Conservation (phyloP, 75 land plant species). For the Pseudotsuga menziesii region DNA sequence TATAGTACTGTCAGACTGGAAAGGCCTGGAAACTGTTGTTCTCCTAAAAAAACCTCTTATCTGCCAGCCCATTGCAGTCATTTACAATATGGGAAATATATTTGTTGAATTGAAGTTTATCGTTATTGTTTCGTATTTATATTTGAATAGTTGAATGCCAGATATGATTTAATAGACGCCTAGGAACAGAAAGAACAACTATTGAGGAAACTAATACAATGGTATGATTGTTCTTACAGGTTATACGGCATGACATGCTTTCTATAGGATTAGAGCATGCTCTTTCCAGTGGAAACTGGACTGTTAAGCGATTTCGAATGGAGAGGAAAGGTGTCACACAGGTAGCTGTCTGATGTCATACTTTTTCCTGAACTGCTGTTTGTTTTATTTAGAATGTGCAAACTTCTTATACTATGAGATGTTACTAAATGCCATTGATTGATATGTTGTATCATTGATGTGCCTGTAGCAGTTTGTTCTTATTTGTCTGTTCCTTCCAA, state of each 20-base stretch:
- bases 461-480: neutral
- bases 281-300: constrained; percentile 93
- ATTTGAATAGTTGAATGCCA: neutral
- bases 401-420: neutral
- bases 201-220: neutral
- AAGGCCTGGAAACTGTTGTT: neutral
- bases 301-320: constrained; percentile 88
- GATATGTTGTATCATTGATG: neutral
- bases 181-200: neutral
- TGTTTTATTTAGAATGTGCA: neutral
- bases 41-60: neutral
- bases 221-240: constrained; percentile 26
- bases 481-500: neutral
- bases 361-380: neutral
- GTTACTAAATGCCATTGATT: neutral
- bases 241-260: constrained; percentile 39
- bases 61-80: neutral
- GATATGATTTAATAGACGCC: neutral
- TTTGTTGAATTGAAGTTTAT: neutral
- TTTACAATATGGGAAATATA: neutral
- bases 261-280: constrained; percentile 79
- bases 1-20: neutral
- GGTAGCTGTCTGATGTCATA: constrained; percentile 29
- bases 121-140: neutral
- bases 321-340: constrained; percentile 90